These are phyloP conservation scores for Tolypocladium paradoxum DNA, from an alignment of 2,329 filamentous ascomycete genomes.

Conservation along the genomic window DNA sequence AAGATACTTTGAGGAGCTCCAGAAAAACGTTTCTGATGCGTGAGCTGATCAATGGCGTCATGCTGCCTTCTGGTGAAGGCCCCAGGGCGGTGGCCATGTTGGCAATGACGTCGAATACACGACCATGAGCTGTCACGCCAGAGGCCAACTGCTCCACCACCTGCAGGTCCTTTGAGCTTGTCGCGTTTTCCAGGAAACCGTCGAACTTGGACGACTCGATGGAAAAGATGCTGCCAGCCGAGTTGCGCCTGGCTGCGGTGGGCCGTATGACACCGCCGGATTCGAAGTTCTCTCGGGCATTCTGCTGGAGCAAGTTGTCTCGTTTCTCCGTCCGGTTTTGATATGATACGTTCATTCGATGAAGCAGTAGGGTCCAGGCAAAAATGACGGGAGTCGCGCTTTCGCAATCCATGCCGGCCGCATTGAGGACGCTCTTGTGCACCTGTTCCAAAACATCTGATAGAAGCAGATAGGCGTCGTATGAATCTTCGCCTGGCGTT, in stretches of 20 bases:
- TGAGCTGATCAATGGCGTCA: slow-evolving; percentile 46
- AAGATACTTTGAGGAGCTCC: slow-evolving; percentile 58
- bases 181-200: slow-evolving; percentile 40
- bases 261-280: slow-evolving; percentile 30
- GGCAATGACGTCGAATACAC: slow-evolving; percentile 42
- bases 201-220: slow-evolving; percentile 51
- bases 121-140: slow-evolving; percentile 36
- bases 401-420: slow-evolving; percentile 43
- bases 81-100: slow-evolving; percentile 39
- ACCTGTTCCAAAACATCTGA: slow-evolving; percentile 60
- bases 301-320: slow-evolving; percentile 47
- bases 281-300: slow-evolving; percentile 46
- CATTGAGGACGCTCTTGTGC: slow-evolving; percentile 57
- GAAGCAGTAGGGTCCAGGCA: slow-evolving; percentile 69
- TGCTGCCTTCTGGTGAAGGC: slow-evolving; percentile 31
- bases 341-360: slow-evolving; percentile 55
- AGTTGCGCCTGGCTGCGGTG: slow-evolving; percentile 40
- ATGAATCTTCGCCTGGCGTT: slow-evolving; percentile 21
- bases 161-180: slow-evolving; percentile 39
- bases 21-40: slow-evolving; percentile 55
- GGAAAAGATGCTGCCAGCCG: slow-evolving; percentile 50
- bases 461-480: slow-evolving; percentile 56
- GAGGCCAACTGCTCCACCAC: slow-evolving; percentile 39
- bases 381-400: slow-evolving; percentile 66
- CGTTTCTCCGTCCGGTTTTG: slow-evolving; percentile 50